These are phyloP conservation scores for Nemania serpens DNA, from an alignment of 2,329 filamentous ascomycete genomes.

Conservation along the genomic window DNA sequence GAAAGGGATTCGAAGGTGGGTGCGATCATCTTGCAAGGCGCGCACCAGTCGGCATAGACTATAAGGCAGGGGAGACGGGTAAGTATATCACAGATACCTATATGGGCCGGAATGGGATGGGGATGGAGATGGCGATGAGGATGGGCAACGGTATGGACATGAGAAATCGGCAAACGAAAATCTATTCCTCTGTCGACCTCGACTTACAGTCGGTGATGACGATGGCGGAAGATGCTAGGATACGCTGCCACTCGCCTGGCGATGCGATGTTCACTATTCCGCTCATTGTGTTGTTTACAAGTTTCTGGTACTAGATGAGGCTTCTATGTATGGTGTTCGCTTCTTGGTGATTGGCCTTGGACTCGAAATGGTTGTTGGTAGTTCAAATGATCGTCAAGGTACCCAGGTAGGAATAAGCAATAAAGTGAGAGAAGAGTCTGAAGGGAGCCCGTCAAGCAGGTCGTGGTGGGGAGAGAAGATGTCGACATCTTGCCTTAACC, in stretches of 20 bases:
- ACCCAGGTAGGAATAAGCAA: background rate
- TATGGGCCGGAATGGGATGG: background rate
- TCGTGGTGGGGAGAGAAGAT: background rate
- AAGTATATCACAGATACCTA: background rate
- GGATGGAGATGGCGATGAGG: background rate
- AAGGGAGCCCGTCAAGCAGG: background rate
- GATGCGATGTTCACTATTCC: constrained; percentile 64
- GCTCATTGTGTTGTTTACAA: constrained; percentile 43
- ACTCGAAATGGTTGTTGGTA: background rate
- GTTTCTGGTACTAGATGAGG: background rate
- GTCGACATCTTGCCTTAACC: constrained; percentile 20
- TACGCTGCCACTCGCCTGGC: constrained; percentile 69
- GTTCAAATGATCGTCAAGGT: background rate
- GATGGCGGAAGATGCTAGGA: constrained; percentile 74
- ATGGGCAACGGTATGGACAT: background rate
- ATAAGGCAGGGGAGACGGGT: background rate
- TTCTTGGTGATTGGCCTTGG: background rate
- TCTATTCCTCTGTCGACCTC: background rate
- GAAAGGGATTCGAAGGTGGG: constrained; percentile 87
- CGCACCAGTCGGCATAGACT: constrained; percentile 97
- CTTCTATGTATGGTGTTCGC: background rate
- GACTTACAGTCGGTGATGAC: constrained; percentile 88
- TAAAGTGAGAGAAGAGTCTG: background rate
- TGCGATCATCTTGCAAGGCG: constrained; percentile 89
- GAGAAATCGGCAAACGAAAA: background rate